phyloP scores from a whole-genome alignment of 306 rosid genomes.

The Quercus ilex region DNA sequence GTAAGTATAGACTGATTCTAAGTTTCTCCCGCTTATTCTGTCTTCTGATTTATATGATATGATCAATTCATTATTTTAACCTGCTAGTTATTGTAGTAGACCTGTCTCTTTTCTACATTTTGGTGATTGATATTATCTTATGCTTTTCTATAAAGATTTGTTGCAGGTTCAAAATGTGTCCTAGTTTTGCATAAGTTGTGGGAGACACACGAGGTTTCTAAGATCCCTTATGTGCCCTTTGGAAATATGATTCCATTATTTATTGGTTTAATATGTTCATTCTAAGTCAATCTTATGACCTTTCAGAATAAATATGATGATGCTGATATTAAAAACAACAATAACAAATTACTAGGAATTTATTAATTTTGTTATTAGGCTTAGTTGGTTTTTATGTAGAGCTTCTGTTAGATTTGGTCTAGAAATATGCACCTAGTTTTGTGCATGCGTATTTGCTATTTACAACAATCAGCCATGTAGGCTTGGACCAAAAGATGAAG shows the following conservation, averaged over 20 bases:
- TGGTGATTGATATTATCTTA: not conserved
- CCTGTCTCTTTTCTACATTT: not conserved
- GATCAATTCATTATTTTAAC: not conserved
- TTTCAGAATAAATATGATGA: no score
- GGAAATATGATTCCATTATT: not conserved
- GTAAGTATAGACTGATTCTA: not conserved
- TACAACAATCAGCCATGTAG: not conserved
- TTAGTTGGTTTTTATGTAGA: not conserved
- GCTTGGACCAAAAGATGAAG: not conserved
- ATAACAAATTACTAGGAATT: not conserved
- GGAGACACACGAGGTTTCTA: not conserved
- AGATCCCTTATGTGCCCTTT: not conserved
- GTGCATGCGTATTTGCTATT: not conserved
- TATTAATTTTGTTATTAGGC: not conserved
- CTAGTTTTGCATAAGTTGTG: not conserved
- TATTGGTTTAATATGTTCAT: no score
- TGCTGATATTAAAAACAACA: no score
- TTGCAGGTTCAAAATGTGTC: not conserved
- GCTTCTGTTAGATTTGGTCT: not conserved
- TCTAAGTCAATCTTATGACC: no score
- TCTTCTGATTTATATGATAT: not conserved
- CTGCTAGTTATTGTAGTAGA: conserved; percentile 1
- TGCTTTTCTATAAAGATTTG: not conserved
- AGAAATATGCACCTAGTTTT: not conserved
- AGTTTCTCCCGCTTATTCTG: not conserved